Conservation (phyloP, 768 basidiomycete species). For the Macrocybe gigantea region DNA sequence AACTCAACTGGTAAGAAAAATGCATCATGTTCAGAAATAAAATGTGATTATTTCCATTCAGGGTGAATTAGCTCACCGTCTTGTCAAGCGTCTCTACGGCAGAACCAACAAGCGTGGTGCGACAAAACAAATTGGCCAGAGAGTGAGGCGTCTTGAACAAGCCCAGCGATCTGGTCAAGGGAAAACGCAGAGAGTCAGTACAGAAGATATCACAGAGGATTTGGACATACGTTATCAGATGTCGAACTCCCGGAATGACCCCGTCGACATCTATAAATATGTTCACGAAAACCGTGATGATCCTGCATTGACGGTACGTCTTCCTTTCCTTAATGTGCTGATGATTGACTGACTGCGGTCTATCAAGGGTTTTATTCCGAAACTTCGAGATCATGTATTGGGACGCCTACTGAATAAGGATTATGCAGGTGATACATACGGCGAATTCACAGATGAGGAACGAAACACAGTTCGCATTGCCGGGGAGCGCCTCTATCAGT, state of each 20-base stretch:
- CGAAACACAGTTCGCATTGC: conserved; percentile 12
- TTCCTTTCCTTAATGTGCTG: neutral
- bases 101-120: conserved; percentile 22
- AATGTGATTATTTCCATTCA: conserved; percentile 6
- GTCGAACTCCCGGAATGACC: neutral
- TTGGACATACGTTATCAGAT: neutral
- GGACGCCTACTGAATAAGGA: conserved; percentile 16
- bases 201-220: neutral
- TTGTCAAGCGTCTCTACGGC: conserved; percentile 25
- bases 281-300: neutral
- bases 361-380: conserved; percentile 19
- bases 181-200: neutral
- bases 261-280: neutral
- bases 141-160: conserved; percentile 5
- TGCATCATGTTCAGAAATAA: neutral
- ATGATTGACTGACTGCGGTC: too few relatives aligned
- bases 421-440: conserved; percentile 24
- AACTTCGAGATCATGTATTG: conserved; percentile 29
- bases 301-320: neutral
- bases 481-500: conserved; percentile 19
- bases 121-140: conserved; percentile 16
- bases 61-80: conserved; percentile 30
- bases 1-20: conserved; percentile 7
- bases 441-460: conserved; percentile 14
- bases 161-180: neutral